Conservation (phyloP, 2,329 filamentous ascomycete species). For the Pyrenophora graminea region DNA sequence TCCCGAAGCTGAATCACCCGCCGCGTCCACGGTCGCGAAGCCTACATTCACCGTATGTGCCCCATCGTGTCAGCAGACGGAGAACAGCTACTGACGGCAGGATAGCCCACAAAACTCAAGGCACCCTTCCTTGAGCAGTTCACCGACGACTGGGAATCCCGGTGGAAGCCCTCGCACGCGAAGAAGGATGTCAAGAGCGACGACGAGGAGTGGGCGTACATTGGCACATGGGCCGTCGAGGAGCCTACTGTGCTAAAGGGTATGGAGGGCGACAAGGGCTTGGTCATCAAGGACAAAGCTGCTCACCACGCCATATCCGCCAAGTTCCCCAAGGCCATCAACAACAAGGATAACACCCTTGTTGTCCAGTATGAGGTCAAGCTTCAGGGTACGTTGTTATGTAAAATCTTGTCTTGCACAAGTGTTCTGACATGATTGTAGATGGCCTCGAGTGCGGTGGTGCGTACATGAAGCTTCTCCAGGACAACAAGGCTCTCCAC, state of each 20-base stretch:
- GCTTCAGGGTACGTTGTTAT: slow-evolving; percentile 78
- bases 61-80: not conserved
- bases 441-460: slow-evolving; percentile 97
- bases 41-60: slow-evolving; percentile 84
- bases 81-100: slow-evolving; percentile 21
- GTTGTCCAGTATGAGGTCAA: slow-evolving; percentile 99
- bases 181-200: slow-evolving; percentile 87
- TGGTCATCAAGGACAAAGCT: slow-evolving; percentile 96
- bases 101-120: slow-evolving; percentile 84
- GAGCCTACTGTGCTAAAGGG: slow-evolving; percentile 89
- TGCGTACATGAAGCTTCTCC: slow-evolving; percentile 98
- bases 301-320: slow-evolving; percentile 99
- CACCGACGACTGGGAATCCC: slow-evolving; percentile 89
- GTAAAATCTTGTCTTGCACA: too few species aligned
- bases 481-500: slow-evolving; percentile 96
- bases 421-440: slow-evolving; percentile 49
- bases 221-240: slow-evolving; percentile 96
- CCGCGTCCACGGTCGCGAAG: slow-evolving; percentile 65
- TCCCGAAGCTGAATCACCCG: slow-evolving; percentile 56
- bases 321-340: slow-evolving; percentile 95
- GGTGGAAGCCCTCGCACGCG: slow-evolving; percentile 93
- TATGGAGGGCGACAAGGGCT: slow-evolving; percentile 91
- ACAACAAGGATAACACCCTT: slow-evolving; percentile 95
- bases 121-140: slow-evolving; percentile 98
- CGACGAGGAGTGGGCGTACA: slow-evolving; percentile 91